Evolutionary conservation across 1,284 basidiomycete genomes (phyloP).

Genomic region (Cutaneotrichosporon daszewskae): DNA sequence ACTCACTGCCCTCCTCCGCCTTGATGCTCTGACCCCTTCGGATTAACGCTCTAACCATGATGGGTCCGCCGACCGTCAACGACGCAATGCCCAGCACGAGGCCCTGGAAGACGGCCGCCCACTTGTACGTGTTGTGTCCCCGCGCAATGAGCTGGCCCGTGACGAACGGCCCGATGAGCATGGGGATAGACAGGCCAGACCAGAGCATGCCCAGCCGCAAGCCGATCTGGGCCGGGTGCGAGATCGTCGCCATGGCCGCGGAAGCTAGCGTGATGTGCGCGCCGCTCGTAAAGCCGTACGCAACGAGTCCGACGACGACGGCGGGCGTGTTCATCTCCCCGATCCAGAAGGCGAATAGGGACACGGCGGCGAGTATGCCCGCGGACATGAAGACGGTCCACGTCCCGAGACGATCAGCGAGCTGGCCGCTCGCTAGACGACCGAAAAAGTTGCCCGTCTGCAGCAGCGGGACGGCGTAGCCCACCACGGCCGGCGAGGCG

Average conservation of each 20-base stretch:
- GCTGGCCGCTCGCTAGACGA: conserved; percentile 1
- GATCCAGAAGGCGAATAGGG: conserved; percentile 20
- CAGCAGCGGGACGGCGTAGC: conserved; percentile 9
- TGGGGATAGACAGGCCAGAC: conserved; percentile 27
- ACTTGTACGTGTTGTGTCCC: conserved; percentile 5
- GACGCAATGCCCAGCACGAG: too few relatives aligned
- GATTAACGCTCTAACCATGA: conserved; percentile 30
- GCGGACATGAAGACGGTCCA: conserved; percentile 7
- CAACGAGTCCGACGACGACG: conserved; percentile 29
- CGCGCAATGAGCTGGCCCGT: conserved; percentile 24
- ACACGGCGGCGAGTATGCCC: background rate
- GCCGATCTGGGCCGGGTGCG: conserved; percentile 39
- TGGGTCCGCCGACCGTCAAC: conserved; percentile 34
- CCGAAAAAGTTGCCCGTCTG: conserved; percentile 7
- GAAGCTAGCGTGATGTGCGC: conserved; percentile 40
- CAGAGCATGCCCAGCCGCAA: conserved; percentile 42
- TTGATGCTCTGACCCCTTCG: too few relatives aligned
- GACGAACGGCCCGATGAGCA: conserved; percentile 37
- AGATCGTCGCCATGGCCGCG: conserved; percentile 36
- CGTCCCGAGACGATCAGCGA: conserved; percentile 11
- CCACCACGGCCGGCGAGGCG: background rate
- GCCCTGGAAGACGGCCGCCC: too few relatives aligned
- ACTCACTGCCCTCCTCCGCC: too few relatives aligned
- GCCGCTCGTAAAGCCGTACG: conserved; percentile 34
- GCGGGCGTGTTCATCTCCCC: conserved; percentile 19